phyloP scores from a whole-genome alignment of 2,329 filamentous ascomycete species.

The Gremmenia infestans region DNA sequence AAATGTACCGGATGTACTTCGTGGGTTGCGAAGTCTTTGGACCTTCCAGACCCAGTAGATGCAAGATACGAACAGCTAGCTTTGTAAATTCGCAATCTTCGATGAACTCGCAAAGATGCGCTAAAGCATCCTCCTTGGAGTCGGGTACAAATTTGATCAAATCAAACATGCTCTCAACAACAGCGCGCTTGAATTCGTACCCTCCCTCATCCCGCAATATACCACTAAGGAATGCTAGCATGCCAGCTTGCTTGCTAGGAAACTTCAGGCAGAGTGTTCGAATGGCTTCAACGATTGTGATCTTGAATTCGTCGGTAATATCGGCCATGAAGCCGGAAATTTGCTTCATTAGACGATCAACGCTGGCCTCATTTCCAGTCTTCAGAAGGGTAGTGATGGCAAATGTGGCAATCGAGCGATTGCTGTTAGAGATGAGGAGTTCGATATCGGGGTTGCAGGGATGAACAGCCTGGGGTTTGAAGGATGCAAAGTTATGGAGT shows the following conservation, averaged over 20 bases:
- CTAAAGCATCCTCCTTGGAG: constrained; percentile 72
- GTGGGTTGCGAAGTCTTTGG: constrained; percentile 93
- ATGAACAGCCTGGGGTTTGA: constrained; percentile 90
- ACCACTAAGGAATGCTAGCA: constrained; percentile 96
- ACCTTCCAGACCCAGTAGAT: constrained; percentile 89
- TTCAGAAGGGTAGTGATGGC: constrained; percentile 97
- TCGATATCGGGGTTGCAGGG: constrained; percentile 97
- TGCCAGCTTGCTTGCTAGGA: constrained; percentile 94
- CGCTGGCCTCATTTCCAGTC: constrained; percentile 95
- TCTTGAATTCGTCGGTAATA: constrained; percentile 99
- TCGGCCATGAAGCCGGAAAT: constrained; percentile 98
- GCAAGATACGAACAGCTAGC: constrained; percentile 88
- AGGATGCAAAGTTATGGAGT: constrained; percentile 91
- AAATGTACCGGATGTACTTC: constrained; percentile 99
- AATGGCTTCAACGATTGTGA: constrained; percentile 98
- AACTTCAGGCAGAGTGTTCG: constrained; percentile 96
- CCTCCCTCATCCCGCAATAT: constrained; percentile 95
- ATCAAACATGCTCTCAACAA: constrained; percentile 99
- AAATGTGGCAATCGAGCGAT: constrained; percentile 96
- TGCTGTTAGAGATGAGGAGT: constrained; percentile 91
- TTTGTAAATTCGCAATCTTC: constrained; percentile 99
- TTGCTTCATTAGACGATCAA: constrained; percentile 97
- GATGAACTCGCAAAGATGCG: constrained; percentile 97
- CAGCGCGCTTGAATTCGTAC: constrained; percentile 95
- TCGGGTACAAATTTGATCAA: constrained; percentile 98